phyloP scores from a whole-genome alignment of 768 basidiomycete genomes.

The Tremella mesenterica region DNA sequence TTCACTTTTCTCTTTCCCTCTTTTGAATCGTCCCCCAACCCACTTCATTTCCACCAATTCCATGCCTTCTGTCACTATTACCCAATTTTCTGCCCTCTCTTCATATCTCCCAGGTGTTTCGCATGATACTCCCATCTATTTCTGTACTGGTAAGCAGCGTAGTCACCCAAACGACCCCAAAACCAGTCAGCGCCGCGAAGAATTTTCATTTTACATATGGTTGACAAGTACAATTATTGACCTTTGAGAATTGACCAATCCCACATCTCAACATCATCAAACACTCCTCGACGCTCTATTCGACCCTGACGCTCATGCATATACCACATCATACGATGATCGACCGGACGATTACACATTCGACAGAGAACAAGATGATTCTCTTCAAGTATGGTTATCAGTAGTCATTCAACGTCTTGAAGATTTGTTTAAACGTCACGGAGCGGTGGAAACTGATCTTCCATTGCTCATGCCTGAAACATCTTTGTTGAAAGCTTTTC shows the following conservation, averaged over 20 bases:
- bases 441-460: slow-evolving; percentile 78
- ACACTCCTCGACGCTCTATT: slow-evolving; percentile 70
- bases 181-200: too few relatives aligned
- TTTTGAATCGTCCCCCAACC: slow-evolving; percentile 24
- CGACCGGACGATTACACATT: slow-evolving; percentile 64
- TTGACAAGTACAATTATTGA: not conserved
- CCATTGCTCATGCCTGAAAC: slow-evolving; percentile 63
- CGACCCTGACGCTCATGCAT: slow-evolving; percentile 46
- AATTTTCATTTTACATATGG: too few relatives aligned
- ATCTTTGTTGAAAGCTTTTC: slow-evolving; percentile 51
- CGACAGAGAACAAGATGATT: slow-evolving; percentile 63
- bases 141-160: too few relatives aligned
- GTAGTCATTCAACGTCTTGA: slow-evolving; percentile 68
- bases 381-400: slow-evolving; percentile 59
- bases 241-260: slow-evolving; percentile 49
- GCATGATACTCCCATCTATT: too few relatives aligned
- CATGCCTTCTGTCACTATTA: too few relatives aligned
- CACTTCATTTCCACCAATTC: too few relatives aligned
- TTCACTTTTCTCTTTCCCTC: slow-evolving; percentile 27
- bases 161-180: too few relatives aligned
- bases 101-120: too few relatives aligned
- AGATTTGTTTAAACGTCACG: slow-evolving; percentile 75
- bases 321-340: slow-evolving; percentile 37
- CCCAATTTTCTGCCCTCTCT: too few relatives aligned
- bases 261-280: slow-evolving; percentile 71